A percentile compares a stretch with the other conserved stretches of the same genome.
These are phyloP conservation scores for Clarireedia paspali DNA, from an alignment of 2,329 filamentous ascomycete species.

Conservation along the genomic window DNA sequence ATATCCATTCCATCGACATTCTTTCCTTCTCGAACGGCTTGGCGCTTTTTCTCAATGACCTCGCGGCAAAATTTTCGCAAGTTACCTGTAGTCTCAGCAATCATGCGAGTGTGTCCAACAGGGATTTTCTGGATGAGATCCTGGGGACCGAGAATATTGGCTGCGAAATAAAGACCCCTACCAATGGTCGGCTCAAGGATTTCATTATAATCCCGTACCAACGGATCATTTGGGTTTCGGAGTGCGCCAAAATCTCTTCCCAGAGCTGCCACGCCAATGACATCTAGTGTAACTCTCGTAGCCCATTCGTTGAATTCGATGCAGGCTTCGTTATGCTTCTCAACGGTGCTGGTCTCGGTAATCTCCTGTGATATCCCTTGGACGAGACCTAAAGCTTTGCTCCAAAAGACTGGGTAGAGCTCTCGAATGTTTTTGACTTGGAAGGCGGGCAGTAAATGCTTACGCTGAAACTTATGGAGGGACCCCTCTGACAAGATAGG, in stretches of 20 bases:
- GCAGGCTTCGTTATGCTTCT: conserved; percentile 31
- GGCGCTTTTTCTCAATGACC: conserved; percentile 63
- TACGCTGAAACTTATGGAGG: conserved; percentile 72
- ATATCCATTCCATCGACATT: conserved; percentile 51
- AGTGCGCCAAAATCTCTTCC: conserved; percentile 62
- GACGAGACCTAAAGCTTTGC: conserved; percentile 61
- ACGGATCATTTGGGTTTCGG: conserved; percentile 47
- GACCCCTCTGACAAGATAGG: conserved; percentile 70
- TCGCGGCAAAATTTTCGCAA: conserved; percentile 60
- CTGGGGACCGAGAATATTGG: conserved; percentile 53
- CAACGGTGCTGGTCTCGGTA: conserved; percentile 29
- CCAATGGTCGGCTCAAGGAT: conserved; percentile 46
- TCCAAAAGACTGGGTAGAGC: conserved; percentile 76
- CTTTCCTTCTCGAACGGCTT: conserved; percentile 30
- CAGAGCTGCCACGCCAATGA: conserved; percentile 66
- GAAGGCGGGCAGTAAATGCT: conserved; percentile 72
- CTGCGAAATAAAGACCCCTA: conserved; percentile 46
- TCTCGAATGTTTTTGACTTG: conserved; percentile 75
- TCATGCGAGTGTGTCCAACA: conserved; percentile 57
- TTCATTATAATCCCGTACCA: conserved; percentile 47
- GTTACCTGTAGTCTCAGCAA: conserved; percentile 43
- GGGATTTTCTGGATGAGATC: conserved; percentile 57
- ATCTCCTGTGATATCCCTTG: conserved; percentile 48
- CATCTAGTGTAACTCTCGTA: conserved; percentile 62
- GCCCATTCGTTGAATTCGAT: conserved; percentile 56